Base-by-base conservation (phyloP, 139 green algal genomes). In the Coelastrella sp. region DNA sequence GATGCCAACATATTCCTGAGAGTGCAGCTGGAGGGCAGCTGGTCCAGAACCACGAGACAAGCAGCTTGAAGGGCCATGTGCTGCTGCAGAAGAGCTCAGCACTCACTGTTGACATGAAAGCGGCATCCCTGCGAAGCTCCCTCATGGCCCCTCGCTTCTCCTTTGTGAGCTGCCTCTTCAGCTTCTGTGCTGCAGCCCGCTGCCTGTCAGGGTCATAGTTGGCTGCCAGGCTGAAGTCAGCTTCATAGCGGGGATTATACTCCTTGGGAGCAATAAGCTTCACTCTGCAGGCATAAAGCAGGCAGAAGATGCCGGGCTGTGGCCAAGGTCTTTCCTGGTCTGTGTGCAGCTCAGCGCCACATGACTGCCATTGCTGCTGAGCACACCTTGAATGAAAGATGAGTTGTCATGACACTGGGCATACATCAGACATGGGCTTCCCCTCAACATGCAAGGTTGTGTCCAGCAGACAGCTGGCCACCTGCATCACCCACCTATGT, bases 171-270 rank as follows among this genome's bases (percentile, higher is more conserved):
- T 95, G 76, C 9, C 94, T 92, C 94, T 97, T 95, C 80, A 98
- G 93, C 60, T 93, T 92, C 25, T 92, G 90, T 58, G 87, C 22
- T 84, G 97, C 94, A 9, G 95, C 93, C 0, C 96, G 89, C 79
- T 95, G 93, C 60, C 96, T 63, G 78, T 83, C 78, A 74, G 57
- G 58, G 90, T 99, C 97, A 90, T 98, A 98, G 80, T 98, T 95
- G 25, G 95, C 94, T 22, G 93, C 94, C 5, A 7, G 7, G 27
- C 25, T 75, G 68, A 91, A 91, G 89, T 97, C 95, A 27, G 98
- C 96, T 94, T 99, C 97, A 84, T 97, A 99, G 35, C 95, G 93
- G 0, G 98, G 98, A 91, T 98, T 99, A 94, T 94, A 98, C 88
- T 94, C 93, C 8, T 89, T 85, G 15, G 73, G 70, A 19, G 87